These are phyloP conservation scores for Tulasnella sp. DNA, from an alignment of 768 basidiomycete genomes.

Conservation along the genomic window DNA sequence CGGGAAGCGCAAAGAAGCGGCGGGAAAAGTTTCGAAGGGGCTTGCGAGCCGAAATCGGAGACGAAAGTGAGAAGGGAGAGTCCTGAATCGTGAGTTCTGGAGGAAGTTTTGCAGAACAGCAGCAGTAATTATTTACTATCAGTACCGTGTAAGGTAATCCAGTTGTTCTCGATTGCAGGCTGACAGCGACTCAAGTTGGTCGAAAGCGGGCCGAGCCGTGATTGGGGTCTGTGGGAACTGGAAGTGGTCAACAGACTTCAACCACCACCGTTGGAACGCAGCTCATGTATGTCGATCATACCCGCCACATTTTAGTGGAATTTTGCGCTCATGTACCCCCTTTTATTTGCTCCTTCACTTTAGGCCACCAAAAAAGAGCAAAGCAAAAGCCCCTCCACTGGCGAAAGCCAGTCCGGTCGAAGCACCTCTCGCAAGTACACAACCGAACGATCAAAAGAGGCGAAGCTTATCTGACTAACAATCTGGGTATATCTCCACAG, in stretches of 20 bases:
- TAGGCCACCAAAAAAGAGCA: neutral
- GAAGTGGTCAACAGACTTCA: neutral
- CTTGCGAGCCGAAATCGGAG: too few relatives aligned
- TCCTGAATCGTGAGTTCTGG: too few relatives aligned
- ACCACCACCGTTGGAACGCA: neutral
- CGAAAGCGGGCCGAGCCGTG: too few relatives aligned
- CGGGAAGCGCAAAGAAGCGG: too few relatives aligned
- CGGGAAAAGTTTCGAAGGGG: too few relatives aligned
- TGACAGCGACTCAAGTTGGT: neutral
- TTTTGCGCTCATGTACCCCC: neutral
- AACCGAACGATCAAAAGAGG: too few relatives aligned
- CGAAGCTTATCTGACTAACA: neutral
- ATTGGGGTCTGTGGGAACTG: neutral
- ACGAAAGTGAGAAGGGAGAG: too few relatives aligned
- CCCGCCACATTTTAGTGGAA: neutral
- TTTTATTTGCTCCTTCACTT: neutral
- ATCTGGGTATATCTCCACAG: conserved; percentile 37
- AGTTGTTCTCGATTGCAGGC: neutral
- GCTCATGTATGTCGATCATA: neutral
- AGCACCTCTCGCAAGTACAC: conserved; percentile 1
- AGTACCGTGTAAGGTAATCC: neutral
- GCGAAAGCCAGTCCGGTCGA: conserved; percentile 5
- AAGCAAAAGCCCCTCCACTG: neutral
- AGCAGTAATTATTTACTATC: neutral
- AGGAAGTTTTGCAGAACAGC: neutral